phyloP scores from a whole-genome alignment of 2,329 filamentous ascomycete species.

The Monosporascus sp. region DNA sequence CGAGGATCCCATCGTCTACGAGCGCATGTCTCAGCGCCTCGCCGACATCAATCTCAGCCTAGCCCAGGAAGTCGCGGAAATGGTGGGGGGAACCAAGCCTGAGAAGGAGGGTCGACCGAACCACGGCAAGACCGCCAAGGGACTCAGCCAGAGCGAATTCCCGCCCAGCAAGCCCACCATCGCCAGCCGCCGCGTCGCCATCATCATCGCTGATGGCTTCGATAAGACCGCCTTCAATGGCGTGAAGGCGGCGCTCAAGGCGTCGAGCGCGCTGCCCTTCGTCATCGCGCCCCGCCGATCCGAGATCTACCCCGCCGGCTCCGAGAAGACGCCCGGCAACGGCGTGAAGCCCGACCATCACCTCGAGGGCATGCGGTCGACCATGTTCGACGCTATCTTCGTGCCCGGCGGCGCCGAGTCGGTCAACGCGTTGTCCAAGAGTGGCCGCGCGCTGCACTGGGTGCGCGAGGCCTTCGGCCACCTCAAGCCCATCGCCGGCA shows the following conservation, averaged over 20 bases:
- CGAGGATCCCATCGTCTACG: constrained; percentile 72
- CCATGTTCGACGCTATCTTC: constrained; percentile 76
- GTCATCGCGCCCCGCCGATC: constrained; percentile 67
- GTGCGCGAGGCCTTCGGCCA: constrained; percentile 77
- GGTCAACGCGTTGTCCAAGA: constrained; percentile 58
- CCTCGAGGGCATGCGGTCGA: constrained; percentile 72
- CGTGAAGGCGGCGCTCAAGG: constrained; percentile 57
- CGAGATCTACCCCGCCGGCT: constrained; percentile 57
- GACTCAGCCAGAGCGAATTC: constrained; percentile 65
- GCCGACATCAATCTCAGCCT: constrained; percentile 68
- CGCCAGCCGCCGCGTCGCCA: constrained; percentile 64
- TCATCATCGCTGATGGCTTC: constrained; percentile 74
- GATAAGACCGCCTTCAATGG: constrained; percentile 61
- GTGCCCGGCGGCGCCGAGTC: constrained; percentile 66
- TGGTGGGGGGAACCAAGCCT: constrained; percentile 61
- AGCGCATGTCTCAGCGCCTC: constrained; percentile 61
- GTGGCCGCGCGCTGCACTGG: constrained; percentile 70
- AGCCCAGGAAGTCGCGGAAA: constrained; percentile 62
- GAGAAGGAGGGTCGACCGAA: constrained; percentile 49
- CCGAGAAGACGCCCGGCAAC: constrained; percentile 44
- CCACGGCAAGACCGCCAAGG: constrained; percentile 61
- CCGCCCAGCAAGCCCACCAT: constrained; percentile 60
- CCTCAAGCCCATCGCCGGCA: constrained; percentile 72
- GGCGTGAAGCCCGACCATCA: constrained; percentile 68
- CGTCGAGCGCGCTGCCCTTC: constrained; percentile 61